Evolutionary conservation across 2,329 filamentous ascomycete genomes (phyloP), one percentile per base, ranked within the genome.

Genomic region (Colletotrichum incanum): DNA sequence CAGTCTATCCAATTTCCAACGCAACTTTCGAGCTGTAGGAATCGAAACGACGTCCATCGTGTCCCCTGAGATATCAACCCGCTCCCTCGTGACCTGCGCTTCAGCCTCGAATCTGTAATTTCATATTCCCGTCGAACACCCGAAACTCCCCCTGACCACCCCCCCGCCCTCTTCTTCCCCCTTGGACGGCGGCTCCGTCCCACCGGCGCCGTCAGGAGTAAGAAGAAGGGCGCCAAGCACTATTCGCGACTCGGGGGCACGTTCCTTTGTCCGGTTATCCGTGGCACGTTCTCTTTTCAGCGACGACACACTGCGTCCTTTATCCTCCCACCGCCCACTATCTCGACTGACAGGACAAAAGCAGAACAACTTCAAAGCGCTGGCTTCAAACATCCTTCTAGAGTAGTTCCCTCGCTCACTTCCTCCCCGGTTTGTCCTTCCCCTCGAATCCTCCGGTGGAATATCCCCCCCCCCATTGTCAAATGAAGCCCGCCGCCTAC

Each of bases 161-260:
- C n/a, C 45, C n/a, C n/a, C n/a, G n/a, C n/a, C n/a, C n/a, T n/a
- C n/a, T n/a, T n/a, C n/a, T n/a, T n/a, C n/a, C n/a, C 55, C 67
- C 62, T 55, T 50, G 55, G 23, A 41, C 66, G 66, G 66, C 61
- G 61, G 61, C 58, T 65, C 67, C 67, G 61, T 37, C 39, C n/a
- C 54, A 65, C 61, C 61, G 67, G 61, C 61, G 61, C 61, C 67
- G 61, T 66, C 31, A 39, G n/a, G 28, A 39, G 31, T 20, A 20
- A 9, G n/a, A 43, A 8, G 28, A 63, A 63, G 28, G 59, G 20
- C 39, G 49, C 47, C 47, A 58, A 66, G 63, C 20, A n/a, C 26
- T 34, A 14, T 9, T n/a, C 50, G 56, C 56, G 41, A 47, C 58
- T 61, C 41, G 47, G 20, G 28, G 23, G 28, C 59, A 34, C 20